Evolutionary conservation across 2,329 filamentous ascomycete species (phyloP).

Genomic region (Zalaria sp.): DNA sequence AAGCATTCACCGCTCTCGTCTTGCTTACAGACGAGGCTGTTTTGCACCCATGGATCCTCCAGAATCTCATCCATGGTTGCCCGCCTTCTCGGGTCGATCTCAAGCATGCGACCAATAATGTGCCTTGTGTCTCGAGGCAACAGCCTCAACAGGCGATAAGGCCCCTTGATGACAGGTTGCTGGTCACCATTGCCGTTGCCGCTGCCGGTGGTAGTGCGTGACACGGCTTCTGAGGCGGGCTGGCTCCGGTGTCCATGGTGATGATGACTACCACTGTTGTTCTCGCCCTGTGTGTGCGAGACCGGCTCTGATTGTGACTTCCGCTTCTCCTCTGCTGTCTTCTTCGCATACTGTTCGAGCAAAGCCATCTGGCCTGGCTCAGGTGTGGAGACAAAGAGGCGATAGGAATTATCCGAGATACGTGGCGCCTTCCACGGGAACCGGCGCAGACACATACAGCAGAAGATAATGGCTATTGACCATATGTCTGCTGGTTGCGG

Average conservation of each 20-base stretch:
- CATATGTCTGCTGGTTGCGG: conserved; percentile 90
- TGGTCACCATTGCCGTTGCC: conserved; percentile 9
- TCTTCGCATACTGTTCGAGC: conserved; percentile 10
- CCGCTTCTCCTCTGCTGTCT: conserved; percentile 6
- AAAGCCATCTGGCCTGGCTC: conserved; percentile 46
- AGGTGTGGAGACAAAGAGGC: conserved; percentile 76
- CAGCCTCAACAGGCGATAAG: conserved; percentile 76
- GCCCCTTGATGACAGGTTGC: conserved; percentile 63
- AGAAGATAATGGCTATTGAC: conserved; percentile 97
- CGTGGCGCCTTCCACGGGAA: conserved; percentile 97
- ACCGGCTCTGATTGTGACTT: conserved; percentile 9
- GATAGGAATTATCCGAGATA: conserved; percentile 84
- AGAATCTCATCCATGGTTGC: conserved; percentile 78
- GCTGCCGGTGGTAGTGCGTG: conserved; percentile 11
- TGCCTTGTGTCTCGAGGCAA: conserved; percentile 80
- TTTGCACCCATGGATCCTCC: conserved; percentile 78
- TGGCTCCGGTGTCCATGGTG: conserved; percentile 10
- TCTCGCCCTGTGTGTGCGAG: not conserved
- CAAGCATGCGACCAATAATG: conserved; percentile 85
- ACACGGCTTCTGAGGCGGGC: conserved; percentile 13
- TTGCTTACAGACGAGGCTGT: conserved; percentile 69
- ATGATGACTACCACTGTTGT: conserved; percentile 4
- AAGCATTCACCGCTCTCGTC: conserved; percentile 60
- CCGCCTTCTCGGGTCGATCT: conserved; percentile 68
- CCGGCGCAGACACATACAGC: conserved; percentile 88